A percentile compares a stretch with the other conserved stretches of the same genome.
Evolutionary conservation across 306 rosid species (phyloP).

Genomic region (Casuarina glauca): DNA sequence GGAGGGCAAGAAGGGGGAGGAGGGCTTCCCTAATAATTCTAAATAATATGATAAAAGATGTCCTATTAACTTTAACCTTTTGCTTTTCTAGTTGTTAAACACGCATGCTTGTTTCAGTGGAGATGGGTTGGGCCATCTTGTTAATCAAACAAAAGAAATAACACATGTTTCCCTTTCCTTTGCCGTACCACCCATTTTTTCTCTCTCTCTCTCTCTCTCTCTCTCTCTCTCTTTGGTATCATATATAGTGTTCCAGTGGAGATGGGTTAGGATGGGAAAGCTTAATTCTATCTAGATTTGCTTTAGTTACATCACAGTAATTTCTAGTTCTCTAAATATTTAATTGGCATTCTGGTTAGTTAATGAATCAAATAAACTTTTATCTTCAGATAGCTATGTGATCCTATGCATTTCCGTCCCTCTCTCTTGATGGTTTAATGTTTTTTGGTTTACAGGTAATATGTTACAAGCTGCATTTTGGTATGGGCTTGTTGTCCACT

Average conservation of each 20-base stretch:
- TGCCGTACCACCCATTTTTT: too few relatives aligned
- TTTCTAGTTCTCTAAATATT: background rate
- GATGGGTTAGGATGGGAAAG: background rate
- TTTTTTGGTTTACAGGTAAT: constrained; percentile 53
- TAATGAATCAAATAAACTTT: background rate
- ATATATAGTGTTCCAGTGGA: background rate
- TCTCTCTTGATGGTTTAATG: background rate
- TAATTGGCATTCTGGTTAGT: background rate
- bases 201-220: background rate
- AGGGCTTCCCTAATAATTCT: too few relatives aligned
- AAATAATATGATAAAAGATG: too few relatives aligned
- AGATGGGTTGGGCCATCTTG: background rate
- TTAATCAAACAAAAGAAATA: background rate
- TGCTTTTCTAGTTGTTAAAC: too few relatives aligned
- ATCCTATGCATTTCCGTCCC: background rate
- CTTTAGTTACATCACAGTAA: background rate
- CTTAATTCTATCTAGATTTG: background rate
- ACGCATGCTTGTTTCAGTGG: too few relatives aligned
- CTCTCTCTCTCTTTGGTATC: background rate
- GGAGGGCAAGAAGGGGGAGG: too few relatives aligned
- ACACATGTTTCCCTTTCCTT: background rate
- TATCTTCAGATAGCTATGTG: background rate
- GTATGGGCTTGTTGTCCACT: constrained; percentile 94
- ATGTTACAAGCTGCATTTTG: constrained; percentile 91
- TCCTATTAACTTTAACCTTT: too few relatives aligned